A percentile compares a stretch with the other conserved stretches of the same genome.
Evolutionary conservation across 2,329 filamentous ascomycete species (phyloP).

Genomic region (Pseudogymnoascus sp.): DNA sequence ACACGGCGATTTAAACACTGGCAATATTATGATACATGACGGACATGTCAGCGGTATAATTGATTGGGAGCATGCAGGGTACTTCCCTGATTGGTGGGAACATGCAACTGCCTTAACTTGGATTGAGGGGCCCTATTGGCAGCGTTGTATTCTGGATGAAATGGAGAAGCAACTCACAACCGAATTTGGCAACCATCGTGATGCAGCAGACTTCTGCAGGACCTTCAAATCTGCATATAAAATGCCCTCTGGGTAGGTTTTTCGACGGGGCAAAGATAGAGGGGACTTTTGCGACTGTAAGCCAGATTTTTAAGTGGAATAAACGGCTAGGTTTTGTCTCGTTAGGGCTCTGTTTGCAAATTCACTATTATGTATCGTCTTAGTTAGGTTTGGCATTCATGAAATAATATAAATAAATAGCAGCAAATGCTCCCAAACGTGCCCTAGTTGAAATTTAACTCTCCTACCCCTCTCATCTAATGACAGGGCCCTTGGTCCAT

Average conservation of each 20-base stretch:
- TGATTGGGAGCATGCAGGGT: constrained; percentile 33
- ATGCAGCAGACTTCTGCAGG: neutral
- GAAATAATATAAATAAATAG: neutral
- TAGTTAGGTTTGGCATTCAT: neutral
- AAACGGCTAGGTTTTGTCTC: neutral
- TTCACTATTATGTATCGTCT: neutral
- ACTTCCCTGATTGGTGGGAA: constrained; percentile 36
- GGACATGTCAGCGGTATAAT: constrained; percentile 32
- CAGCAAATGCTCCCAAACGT: neutral
- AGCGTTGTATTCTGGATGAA: neutral
- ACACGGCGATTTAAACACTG: constrained; percentile 30
- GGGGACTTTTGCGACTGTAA: neutral
- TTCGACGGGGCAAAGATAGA: neutral
- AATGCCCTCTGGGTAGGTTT: neutral
- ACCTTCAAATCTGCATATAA: neutral
- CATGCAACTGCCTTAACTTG: neutral
- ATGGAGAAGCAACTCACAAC: neutral
- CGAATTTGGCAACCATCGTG: neutral
- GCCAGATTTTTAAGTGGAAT: neutral
- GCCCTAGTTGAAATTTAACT: neutral
- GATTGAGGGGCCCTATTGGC: neutral
- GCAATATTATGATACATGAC: constrained; percentile 33
- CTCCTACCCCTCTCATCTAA: neutral
- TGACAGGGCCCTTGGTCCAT: neutral
- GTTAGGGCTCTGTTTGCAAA: neutral